Evolutionary conservation across 2,329 filamentous ascomycete species (phyloP).

Genomic region (Trichoderma atrobrunneum): DNA sequence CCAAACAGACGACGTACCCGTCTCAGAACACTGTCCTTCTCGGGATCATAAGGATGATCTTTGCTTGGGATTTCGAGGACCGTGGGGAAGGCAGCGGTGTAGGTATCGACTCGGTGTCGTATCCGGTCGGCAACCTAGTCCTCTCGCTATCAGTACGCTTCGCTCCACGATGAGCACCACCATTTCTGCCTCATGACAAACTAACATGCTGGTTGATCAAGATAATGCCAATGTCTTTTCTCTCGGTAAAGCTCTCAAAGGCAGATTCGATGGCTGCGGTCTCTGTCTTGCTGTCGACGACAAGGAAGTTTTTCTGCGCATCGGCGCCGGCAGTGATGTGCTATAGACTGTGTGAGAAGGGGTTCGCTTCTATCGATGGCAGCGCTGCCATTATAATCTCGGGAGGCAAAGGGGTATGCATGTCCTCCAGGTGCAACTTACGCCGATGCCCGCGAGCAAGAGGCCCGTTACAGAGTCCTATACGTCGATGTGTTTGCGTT

Average conservation of each 20-base stretch:
- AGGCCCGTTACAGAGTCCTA: conserved; percentile 96
- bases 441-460: conserved; percentile 90
- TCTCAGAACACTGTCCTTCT: conserved; percentile 96
- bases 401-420: neutral
- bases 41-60: conserved; percentile 97
- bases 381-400: neutral
- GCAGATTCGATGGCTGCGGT: conserved; percentile 81
- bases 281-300: conserved; percentile 93
- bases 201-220: conserved; percentile 96
- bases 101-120: conserved; percentile 83
- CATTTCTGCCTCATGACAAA: conserved; percentile 16
- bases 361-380: neutral
- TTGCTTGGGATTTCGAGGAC: conserved; percentile 97
- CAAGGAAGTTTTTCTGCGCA: conserved; percentile 94
- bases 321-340: conserved; percentile 88
- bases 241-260: conserved; percentile 82
- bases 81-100: conserved; percentile 92
- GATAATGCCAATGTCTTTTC: conserved; percentile 95
- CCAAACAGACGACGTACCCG: conserved; percentile 69
- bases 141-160: conserved; percentile 23
- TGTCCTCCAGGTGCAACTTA: conserved; percentile 41
- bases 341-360: conserved; percentile 44
- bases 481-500: conserved; percentile 23
- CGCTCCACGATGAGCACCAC: neutral
- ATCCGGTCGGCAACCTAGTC: conserved; percentile 87